Conservation (phyloP, 2,329 filamentous ascomycete species). For the Aplosporella prunicola region DNA sequence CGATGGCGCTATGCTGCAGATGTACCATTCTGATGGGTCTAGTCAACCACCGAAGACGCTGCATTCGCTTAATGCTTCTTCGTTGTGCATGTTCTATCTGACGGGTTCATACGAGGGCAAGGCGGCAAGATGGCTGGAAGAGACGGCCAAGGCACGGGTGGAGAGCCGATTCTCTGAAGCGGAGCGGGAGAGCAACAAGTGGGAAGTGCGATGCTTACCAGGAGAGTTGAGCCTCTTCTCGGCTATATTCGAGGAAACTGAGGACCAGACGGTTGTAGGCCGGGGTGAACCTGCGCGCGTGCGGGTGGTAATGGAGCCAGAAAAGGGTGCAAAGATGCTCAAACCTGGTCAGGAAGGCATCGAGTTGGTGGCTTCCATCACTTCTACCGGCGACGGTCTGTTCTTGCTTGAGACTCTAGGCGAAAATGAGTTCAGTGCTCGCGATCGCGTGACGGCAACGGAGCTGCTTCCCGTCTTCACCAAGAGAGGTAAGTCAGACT, state of each 20-base stretch:
- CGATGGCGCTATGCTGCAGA: constrained; percentile 7
- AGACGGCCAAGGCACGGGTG: constrained; percentile 75
- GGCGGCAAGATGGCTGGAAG: constrained; percentile 68
- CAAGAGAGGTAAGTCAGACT: constrained; percentile 53
- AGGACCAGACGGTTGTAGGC: constrained; percentile 52
- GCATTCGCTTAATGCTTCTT: constrained; percentile 10
- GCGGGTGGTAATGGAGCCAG: constrained; percentile 63
- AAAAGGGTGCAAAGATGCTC: constrained; percentile 50
- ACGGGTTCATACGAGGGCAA: constrained; percentile 70
- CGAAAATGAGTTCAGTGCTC: constrained; percentile 59
- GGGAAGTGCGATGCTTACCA: constrained; percentile 64
- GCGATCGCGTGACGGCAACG: constrained; percentile 62
- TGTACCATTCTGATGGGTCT: constrained; percentile 39
- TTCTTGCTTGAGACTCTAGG: constrained; percentile 53
- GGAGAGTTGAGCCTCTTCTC: constrained; percentile 49
- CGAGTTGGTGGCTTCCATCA: constrained; percentile 59
- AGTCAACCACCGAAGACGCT: constrained; percentile 18
- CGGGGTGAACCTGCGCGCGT: constrained; percentile 59
- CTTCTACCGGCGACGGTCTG: constrained; percentile 42
- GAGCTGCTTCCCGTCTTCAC: constrained; percentile 67
- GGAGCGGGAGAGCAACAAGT: constrained; percentile 72
- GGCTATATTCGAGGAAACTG: constrained; percentile 63
- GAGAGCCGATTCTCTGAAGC: constrained; percentile 74
- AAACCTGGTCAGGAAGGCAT: constrained; percentile 46
- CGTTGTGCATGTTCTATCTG: constrained; percentile 48